phyloP scores from a whole-genome alignment of 495 filamentous ascomycete genomes.

The Penicillium samsonianum region DNA sequence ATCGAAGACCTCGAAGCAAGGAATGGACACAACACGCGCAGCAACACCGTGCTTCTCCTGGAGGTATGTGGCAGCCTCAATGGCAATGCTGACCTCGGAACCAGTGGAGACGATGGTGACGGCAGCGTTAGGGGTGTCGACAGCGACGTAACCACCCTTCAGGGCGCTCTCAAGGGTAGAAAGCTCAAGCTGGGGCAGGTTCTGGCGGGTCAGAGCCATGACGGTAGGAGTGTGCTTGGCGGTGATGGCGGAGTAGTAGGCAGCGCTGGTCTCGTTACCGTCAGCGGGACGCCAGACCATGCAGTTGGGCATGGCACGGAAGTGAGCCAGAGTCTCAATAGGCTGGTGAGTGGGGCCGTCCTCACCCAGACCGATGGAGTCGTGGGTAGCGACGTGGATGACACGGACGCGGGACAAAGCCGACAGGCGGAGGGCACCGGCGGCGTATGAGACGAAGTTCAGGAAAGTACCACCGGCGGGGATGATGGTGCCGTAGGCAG shows the following conservation, averaged over 20 bases:
- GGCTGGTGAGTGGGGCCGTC: conserved; percentile 99
- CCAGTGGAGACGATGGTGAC: conserved; percentile 94
- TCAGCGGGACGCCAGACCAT: conserved; percentile 99
- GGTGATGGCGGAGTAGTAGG: conserved; percentile 94
- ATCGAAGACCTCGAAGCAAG: conserved; percentile 98
- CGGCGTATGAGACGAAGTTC: conserved; percentile 99
- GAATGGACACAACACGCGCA: conserved; percentile 92
- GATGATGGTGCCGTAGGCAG: conserved; percentile 92
- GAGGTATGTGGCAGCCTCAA: conserved; percentile 88
- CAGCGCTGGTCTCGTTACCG: conserved; percentile 96
- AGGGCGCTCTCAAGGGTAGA: conserved; percentile 81
- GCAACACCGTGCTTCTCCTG: conserved; percentile 84
- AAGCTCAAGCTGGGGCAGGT: conserved; percentile 95
- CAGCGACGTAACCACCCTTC: conserved; percentile 92
- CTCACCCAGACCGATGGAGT: conserved; percentile 99
- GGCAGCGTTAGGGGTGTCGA: conserved; percentile 80
- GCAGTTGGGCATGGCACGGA: conserved; percentile 98
- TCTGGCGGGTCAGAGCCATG: conserved; percentile 94
- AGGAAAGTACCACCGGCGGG: conserved; percentile 96
- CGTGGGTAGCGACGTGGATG: conserved; percentile 98
- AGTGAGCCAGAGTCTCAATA: conserved; percentile 98
- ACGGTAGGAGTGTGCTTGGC: conserved; percentile 90
- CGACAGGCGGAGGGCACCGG: conserved; percentile 91
- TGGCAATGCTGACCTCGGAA: conserved; percentile 90
- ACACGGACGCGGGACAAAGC: conserved; percentile 86